Conservation (phyloP, 768 basidiomycete genomes). For the Lactifluus subvellereus region DNA sequence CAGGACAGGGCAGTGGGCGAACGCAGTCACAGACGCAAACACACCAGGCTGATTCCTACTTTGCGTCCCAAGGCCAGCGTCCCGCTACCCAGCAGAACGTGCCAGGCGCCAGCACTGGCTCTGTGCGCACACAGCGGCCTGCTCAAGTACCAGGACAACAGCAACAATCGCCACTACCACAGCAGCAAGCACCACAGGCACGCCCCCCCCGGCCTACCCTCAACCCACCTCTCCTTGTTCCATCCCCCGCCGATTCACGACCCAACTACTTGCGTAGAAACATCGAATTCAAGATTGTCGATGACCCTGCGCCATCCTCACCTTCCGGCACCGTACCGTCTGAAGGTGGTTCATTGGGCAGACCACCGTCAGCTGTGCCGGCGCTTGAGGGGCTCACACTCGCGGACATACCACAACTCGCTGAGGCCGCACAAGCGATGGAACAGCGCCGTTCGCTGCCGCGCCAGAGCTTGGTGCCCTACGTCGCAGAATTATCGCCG, state of each 20-base stretch:
- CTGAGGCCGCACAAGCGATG: conserved; percentile 87
- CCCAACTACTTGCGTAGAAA: conserved; percentile 73
- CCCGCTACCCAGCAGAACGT: conserved; percentile 9
- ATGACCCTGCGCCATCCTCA: conserved; percentile 69
- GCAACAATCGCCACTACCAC: conserved; percentile 19
- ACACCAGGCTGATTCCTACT: conserved; percentile 12
- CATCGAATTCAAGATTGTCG: conserved; percentile 84
- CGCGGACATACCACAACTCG: conserved; percentile 88
- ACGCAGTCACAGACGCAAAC: conserved; percentile 40
- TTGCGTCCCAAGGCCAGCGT: conserved; percentile 16
- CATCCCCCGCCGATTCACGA: conserved; percentile 48
- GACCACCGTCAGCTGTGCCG: conserved; percentile 17
- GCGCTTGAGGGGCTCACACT: conserved; percentile 77
- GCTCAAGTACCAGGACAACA: conserved; percentile 28
- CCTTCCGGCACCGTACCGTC: conserved; percentile 50
- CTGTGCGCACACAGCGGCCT: conserved; percentile 13
- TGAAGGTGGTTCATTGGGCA: conserved; percentile 25
- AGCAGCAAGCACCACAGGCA: conserved; percentile 26
- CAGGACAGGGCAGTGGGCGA: conserved; percentile 35
- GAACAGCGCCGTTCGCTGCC: conserved; percentile 84
- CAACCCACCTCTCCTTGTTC: conserved; percentile 35
- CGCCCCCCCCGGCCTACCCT: conserved; percentile 34
- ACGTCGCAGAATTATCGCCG: conserved; percentile 76
- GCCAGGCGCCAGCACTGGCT: not conserved
- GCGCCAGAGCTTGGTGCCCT: conserved; percentile 68